Conservation (phyloP, 805 yeast species). For the Wickerhamomyces alni region DNA sequence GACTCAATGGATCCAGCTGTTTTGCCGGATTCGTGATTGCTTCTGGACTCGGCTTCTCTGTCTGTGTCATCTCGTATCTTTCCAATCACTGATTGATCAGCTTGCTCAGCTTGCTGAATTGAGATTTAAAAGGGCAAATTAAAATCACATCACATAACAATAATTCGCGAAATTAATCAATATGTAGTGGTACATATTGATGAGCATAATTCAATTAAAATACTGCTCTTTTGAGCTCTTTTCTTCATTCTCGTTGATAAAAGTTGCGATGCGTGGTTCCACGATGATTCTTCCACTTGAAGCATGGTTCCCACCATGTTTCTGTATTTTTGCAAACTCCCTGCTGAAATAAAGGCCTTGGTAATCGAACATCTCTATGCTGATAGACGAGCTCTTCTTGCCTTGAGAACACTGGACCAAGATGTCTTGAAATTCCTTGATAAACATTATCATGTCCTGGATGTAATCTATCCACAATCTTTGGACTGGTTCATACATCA, state of each 20-base stretch:
- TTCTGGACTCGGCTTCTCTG: background rate
- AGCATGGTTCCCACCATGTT: background rate
- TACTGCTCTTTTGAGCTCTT: no score
- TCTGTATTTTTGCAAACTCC: background rate
- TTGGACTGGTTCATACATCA: background rate
- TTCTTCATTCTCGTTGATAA: no score
- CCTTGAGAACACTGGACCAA: background rate
- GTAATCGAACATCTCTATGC: background rate
- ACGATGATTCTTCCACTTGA: no score
- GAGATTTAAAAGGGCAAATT: no score
- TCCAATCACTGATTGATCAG: background rate
- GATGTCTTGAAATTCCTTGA: background rate
- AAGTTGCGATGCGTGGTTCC: no score
- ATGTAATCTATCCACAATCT: background rate
- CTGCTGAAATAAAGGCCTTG: background rate
- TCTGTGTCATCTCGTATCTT: no score
- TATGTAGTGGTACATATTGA: no score
- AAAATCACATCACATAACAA: no score
- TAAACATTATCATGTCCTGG: background rate
- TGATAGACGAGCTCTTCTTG: background rate
- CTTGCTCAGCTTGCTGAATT: no score
- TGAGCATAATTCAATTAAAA: no score
- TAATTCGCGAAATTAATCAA: no score
- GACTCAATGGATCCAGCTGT: constrained; percentile 8
- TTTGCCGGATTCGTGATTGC: background rate